These are phyloP conservation scores for Stereum hirsutum DNA, from an alignment of 1,284 basidiomycete genomes.

Conservation along the genomic window DNA sequence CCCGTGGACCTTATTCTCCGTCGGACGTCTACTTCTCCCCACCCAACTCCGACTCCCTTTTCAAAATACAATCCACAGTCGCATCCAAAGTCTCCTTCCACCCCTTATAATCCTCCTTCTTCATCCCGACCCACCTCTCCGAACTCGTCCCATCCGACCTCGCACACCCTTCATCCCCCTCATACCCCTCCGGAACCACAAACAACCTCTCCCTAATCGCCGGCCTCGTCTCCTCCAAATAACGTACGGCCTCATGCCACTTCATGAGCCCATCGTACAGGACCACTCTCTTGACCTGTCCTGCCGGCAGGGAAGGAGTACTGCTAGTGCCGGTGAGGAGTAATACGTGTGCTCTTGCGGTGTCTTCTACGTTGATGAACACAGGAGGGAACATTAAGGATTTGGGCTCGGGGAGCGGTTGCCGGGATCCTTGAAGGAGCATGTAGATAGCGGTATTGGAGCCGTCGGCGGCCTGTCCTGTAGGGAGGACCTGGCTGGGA, in stretches of 20 bases:
- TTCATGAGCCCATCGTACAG: neutral
- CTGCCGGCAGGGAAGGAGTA: neutral
- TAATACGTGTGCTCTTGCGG: slow-evolving; percentile 4
- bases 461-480: neutral
- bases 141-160: neutral
- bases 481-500: neutral
- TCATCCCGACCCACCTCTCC: slow-evolving; percentile 3
- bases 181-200: neutral
- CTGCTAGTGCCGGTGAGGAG: neutral
- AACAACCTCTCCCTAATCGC: slow-evolving; percentile 2
- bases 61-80: slow-evolving; percentile 4
- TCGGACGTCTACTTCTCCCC: no score
- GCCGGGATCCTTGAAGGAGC: slow-evolving; percentile 1
- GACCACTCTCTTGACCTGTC: neutral
- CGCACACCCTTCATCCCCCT: neutral
- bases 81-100: slow-evolving; percentile 15
- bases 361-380: slow-evolving; percentile 3
- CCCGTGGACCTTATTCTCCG: no score
- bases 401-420: neutral
- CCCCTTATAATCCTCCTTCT: slow-evolving; percentile 14
- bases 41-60: neutral
- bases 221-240: neutral
- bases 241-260: neutral
- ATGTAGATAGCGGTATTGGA: neutral
- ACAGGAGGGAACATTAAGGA: neutral